Evolutionary conservation across 495 filamentous ascomycete genomes (phyloP).

Genomic region (Emericellopsis terricola): DNA sequence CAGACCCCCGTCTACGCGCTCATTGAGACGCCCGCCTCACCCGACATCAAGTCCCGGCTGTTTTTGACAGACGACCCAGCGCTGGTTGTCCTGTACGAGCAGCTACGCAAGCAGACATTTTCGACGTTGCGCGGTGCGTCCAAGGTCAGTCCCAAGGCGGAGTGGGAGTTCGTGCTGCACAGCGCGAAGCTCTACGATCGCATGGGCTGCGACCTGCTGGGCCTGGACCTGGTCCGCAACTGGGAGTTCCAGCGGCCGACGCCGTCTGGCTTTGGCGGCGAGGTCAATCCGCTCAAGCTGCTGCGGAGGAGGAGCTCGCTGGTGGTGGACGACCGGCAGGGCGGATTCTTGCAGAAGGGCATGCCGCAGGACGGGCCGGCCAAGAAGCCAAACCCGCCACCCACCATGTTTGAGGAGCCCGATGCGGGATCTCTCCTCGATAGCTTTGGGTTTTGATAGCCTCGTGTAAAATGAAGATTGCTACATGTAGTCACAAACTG

Average conservation of each 20-base stretch:
- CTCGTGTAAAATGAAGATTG: too few relatives aligned
- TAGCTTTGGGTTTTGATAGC: slow-evolving; percentile 51
- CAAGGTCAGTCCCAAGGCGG: slow-evolving; percentile 58
- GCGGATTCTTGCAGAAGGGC: slow-evolving; percentile 10
- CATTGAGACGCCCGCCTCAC: slow-evolving; percentile 37
- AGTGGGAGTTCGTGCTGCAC: slow-evolving; percentile 83
- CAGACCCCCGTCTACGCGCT: slow-evolving; percentile 64
- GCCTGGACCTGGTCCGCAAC: slow-evolving; percentile 61
- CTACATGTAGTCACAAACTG: too few relatives aligned
- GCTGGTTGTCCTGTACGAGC: slow-evolving; percentile 68
- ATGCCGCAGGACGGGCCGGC: slow-evolving; percentile 22
- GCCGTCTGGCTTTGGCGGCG: slow-evolving; percentile 14
- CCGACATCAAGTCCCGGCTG: slow-evolving; percentile 48
- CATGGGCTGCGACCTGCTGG: slow-evolving; percentile 93
- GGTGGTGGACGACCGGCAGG: slow-evolving; percentile 51
- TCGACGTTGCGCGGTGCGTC: slow-evolving; percentile 73
- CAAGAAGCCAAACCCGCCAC: slow-evolving; percentile 39
- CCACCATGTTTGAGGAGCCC: slow-evolving; percentile 67
- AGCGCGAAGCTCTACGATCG: slow-evolving; percentile 78
- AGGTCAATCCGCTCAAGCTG: slow-evolving; percentile 46
- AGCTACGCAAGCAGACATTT: slow-evolving; percentile 68
- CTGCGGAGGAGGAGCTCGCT: slow-evolving; percentile 56
- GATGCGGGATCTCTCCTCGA: slow-evolving; percentile 59
- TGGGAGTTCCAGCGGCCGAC: slow-evolving; percentile 66
- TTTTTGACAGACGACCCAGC: slow-evolving; percentile 86